Conservation (phyloP, 208 protist species). For the Crithidia sp. region DNA sequence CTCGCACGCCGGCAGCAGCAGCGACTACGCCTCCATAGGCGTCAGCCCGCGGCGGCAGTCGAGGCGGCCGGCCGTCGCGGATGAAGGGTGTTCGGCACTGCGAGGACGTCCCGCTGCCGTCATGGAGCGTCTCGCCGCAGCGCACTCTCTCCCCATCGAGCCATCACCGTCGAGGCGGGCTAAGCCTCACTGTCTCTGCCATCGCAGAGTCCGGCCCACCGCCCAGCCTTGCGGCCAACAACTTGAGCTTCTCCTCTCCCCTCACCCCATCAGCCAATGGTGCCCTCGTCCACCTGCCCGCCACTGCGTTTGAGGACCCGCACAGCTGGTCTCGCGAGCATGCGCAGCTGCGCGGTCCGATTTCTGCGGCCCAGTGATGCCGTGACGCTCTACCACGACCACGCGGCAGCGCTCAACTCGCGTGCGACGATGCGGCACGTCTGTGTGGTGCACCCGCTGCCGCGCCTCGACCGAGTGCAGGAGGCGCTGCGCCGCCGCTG, state of each 20-base stretch:
- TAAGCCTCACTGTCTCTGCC: background rate
- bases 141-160: constrained; percentile 22
- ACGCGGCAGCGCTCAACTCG: constrained; percentile 47
- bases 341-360: constrained; percentile 25
- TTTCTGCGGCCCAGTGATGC: constrained; percentile 41
- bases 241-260: constrained; percentile 12
- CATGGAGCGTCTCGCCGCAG: constrained; percentile 9
- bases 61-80: constrained; percentile 6
- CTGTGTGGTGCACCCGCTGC: constrained; percentile 71
- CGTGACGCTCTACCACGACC: constrained; percentile 52
- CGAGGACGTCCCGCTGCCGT: constrained; percentile 11
- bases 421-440: constrained; percentile 45
- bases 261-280: constrained; percentile 7
- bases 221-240: background rate
- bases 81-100: constrained; percentile 17
- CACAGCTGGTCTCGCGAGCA: constrained; percentile 46
- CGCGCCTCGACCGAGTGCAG: constrained; percentile 65
- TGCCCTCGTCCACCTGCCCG: constrained; percentile 6
- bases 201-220: background rate
- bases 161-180: background rate
- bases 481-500: constrained; percentile 28
- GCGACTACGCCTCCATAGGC: background rate
- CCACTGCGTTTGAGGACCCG: constrained; percentile 53
- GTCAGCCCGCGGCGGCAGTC: constrained; percentile 7
- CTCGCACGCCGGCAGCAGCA: background rate